Base-by-base conservation (phyloP, 225 moss, liverwort and hornwort genomes). In the Pseudoscleropodium purum region DNA sequence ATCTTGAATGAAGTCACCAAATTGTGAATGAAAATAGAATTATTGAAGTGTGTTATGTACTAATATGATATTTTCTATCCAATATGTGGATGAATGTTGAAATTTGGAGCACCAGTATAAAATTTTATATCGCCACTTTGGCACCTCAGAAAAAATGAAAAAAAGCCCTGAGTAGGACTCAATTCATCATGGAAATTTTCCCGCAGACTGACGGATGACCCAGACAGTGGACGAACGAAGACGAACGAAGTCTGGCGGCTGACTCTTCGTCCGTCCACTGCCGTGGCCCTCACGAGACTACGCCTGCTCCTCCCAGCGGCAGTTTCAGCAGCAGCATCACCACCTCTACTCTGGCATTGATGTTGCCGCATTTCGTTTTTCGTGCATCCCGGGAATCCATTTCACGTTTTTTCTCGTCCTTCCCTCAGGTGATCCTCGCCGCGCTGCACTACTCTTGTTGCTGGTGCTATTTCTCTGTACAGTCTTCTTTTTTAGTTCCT, bases 271-370 rank as follows among this genome's bases (percentile, higher is more conserved):
- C 51, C 85, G 84, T 89, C 78, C 47, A 14, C 80, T 88, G 88
- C 81, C 88, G 75, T 91, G 91, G 85, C 75, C 66, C 30, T 88
- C 88, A 91, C 88, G 85, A 91, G 91, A 91, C 15, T 16, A 34
- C 34, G 5, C 45, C 62, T 41, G 69, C 27, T 62, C 52, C 33
- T 49, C 74, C 8, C 13, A 17, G 81, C 70, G 68, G 75, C 87
- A 68, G 87, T 78, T 84, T 30, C 74, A 72, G 72, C 89, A 36
- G 45, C 85, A 39, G 34, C 79, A 65, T 1, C 76, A 78, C 31
- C 79, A 41, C 51, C 18, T 5, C 29, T 12, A 19, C 30, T 36
- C 45, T 41, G 76, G 51, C 41, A 64, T 45, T 17, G 85, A 49
- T 52, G 90, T 84, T 87, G 90, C 90, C 70, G 78, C 79, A 79